Conservation (phyloP, 176 grass and related monocot species). For the Oryza brachyantha region DNA sequence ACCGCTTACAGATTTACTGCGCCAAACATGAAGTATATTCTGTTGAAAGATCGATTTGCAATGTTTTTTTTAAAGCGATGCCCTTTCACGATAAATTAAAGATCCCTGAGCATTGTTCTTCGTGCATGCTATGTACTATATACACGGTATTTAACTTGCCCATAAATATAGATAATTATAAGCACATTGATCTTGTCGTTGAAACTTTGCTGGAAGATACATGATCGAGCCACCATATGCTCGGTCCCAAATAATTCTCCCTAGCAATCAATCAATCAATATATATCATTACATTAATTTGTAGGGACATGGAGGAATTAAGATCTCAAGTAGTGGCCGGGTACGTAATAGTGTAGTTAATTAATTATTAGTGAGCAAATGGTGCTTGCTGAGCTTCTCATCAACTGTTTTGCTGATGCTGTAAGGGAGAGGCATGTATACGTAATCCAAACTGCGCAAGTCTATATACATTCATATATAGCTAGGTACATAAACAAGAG, state of each 20-base stretch:
- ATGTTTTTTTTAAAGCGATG: neutral
- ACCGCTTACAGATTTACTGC: too few species aligned
- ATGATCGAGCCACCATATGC: neutral
- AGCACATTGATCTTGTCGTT: neutral
- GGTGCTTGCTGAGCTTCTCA: slow-evolving; percentile 5
- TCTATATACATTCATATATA: neutral
- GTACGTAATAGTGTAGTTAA: neutral
- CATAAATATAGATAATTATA: neutral
- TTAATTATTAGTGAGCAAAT: slow-evolving; percentile 4
- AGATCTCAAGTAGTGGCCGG: neutral
- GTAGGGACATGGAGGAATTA: neutral
- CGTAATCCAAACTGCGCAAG: slow-evolving; percentile 48
- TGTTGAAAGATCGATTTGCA: too few species aligned
- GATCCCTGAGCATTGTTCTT: neutral
- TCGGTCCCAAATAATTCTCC: neutral
- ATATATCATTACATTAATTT: neutral
- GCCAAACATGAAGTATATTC: too few species aligned
- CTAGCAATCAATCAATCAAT: neutral
- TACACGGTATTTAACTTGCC: neutral
- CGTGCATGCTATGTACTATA: neutral
- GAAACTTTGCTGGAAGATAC: neutral
- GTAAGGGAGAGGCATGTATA: slow-evolving; percentile 22
- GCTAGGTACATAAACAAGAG: slow-evolving; percentile 32
- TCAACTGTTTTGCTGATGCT: slow-evolving; percentile 29
- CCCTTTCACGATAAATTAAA: neutral